Base-by-base conservation (phyloP, 495 filamentous ascomycete genomes). In the Xylaria telfairii region DNA sequence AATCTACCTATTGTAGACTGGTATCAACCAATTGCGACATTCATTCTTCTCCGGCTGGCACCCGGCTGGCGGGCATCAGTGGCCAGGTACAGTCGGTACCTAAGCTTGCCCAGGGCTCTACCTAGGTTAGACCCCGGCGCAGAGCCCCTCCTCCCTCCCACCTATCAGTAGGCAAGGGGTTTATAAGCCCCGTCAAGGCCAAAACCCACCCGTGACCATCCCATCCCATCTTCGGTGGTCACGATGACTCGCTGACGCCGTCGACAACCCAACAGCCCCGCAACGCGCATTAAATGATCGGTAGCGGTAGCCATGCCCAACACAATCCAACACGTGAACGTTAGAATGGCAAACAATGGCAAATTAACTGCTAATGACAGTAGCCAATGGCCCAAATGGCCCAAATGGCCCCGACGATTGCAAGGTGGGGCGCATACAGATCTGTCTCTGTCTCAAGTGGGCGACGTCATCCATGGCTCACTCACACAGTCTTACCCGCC, bases 241-340 rank as follows among this genome's bases (percentile, higher is more conserved):
- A 59, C 26, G 62, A 65, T 65, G 62, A 34, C 62, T 65, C 28
- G 44, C 44, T 51, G 42, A 65, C 62, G 44, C 56, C 54, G 28
- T 37, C 54, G 7, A 59, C 4, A 61, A 30, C 37, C 59, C 59
- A 62, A 32, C 37, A 1, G 59, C 37, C 59, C 59, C 34, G 59
- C 59, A 62, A 24, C 21, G 15, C 17, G 24, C 26, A 42, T 28
- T n/a, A n/a, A 59, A 59, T 28, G 10, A 19, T 37, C 37, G n/a
- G 56, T 59, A n/a, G 32, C 37, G n/a, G 56, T 59, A n/a, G 32
- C 56, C 32, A 59, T 59, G 56, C 56, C 56, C 56, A 59, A 59
- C 54, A 37, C 30, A 62, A 15, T 42, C 2, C 59, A 28, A 24
- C 59, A 62, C 59, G 59, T 62, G 59, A 62, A 42, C 37, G 3